These are phyloP conservation scores for Dipteronia dyeriana DNA, from an alignment of 345 rosid species.

Conservation along the genomic window DNA sequence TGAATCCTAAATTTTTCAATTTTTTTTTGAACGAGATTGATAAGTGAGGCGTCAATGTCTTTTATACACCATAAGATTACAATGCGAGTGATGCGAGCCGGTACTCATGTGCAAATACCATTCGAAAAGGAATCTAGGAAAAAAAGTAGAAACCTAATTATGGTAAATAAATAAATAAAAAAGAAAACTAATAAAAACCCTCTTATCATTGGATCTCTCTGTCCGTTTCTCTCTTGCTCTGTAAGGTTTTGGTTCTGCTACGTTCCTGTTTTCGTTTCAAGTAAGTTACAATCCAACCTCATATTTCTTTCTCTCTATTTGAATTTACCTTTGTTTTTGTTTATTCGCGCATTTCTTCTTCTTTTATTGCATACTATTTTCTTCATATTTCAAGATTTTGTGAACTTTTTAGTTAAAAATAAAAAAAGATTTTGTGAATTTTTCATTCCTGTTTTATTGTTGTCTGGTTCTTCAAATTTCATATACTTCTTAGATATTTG, in stretches of 20 bases:
- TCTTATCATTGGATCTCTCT: neutral
- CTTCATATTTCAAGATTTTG: neutral
- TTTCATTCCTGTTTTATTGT: neutral
- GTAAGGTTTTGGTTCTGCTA: slow-evolving; percentile 21
- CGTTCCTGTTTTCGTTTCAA: neutral
- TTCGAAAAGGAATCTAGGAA: too few species aligned
- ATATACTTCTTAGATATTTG: neutral
- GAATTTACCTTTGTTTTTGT: neutral
- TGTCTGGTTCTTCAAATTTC: neutral
- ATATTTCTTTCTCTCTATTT: too few species aligned
- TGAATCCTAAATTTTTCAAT: too few species aligned
- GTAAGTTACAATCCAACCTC: neutral
- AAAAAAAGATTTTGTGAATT: neutral
- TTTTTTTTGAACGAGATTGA: too few species aligned
- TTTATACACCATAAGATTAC: too few species aligned
- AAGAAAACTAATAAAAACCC: slow-evolving; percentile 4
- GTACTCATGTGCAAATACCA: too few species aligned
- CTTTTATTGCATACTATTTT: neutral
- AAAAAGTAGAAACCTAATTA: too few species aligned
- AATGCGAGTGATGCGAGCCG: too few species aligned
- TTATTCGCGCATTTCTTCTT: neutral
- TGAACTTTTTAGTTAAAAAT: neutral
- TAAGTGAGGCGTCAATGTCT: too few species aligned
- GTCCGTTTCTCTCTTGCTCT: neutral
- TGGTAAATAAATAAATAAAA: neutral